Conservation (phyloP, 805 yeast genomes). For the Wickerhamiella brachini region DNA sequence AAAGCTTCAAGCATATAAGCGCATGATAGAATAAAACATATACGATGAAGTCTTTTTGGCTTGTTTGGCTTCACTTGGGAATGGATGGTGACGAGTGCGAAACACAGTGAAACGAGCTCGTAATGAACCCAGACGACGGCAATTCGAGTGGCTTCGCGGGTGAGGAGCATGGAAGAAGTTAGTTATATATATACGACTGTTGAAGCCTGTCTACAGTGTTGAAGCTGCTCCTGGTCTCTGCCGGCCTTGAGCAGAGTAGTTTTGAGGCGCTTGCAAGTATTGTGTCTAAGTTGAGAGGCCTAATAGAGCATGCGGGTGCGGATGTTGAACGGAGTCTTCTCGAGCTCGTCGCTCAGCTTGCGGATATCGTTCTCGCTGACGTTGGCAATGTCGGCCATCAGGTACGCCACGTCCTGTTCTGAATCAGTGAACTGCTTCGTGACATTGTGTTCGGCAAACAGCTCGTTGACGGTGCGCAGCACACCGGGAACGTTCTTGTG, state of each 20-base stretch:
- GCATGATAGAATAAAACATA: too few relatives aligned
- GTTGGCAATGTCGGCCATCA: slow-evolving; percentile 92
- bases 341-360: slow-evolving; percentile 69
- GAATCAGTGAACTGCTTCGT: slow-evolving; percentile 98
- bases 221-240: neutral
- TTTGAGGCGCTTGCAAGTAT: too few relatives aligned
- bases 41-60: too few relatives aligned
- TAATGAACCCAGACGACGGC: too few relatives aligned
- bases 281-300: too few relatives aligned
- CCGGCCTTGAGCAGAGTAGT: too few relatives aligned
- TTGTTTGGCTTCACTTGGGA: too few relatives aligned
- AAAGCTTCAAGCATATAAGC: too few relatives aligned
- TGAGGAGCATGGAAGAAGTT: too few relatives aligned
- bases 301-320: slow-evolving; percentile 82
- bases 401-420: slow-evolving; percentile 86
- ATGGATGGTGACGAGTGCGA: too few relatives aligned
- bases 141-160: too few relatives aligned
- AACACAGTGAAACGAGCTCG: too few relatives aligned
- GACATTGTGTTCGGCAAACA: slow-evolving; percentile 85
- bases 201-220: neutral
- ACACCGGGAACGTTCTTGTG: slow-evolving; percentile 99
- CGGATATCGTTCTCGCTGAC: slow-evolving; percentile 75
- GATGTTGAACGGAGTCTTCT: slow-evolving; percentile 79
- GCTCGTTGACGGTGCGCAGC: slow-evolving; percentile 90
- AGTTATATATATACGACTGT: neutral